Conservation (phyloP, 805 yeast species). For the Wickerhamomyces ciferrii region DNA sequence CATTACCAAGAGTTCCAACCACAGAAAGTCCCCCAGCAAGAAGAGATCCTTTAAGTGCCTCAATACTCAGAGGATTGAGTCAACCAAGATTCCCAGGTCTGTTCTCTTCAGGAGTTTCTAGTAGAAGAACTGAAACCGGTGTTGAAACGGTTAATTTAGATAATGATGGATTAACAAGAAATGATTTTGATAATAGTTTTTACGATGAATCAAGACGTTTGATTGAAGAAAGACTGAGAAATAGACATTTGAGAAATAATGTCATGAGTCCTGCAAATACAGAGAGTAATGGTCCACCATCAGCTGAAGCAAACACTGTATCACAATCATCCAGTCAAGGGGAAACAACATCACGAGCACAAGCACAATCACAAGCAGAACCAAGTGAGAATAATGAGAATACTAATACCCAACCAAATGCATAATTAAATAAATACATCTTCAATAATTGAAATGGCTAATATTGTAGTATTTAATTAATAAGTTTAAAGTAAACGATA, state of each 20-base stretch:
- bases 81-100: constrained; percentile 5
- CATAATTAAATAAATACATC: background rate
- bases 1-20: background rate
- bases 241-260: background rate
- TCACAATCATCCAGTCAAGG: background rate
- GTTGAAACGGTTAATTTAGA: constrained; percentile 16
- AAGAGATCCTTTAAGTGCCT: constrained; percentile 1
- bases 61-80: constrained; percentile 6
- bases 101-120: constrained; percentile 16
- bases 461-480: too few relatives aligned
- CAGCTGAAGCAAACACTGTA: background rate
- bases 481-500: too few relatives aligned
- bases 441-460: too few relatives aligned
- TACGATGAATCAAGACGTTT: background rate
- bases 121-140: constrained; percentile 18
- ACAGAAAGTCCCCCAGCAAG: background rate
- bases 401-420: background rate
- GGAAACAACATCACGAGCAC: background rate
- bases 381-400: background rate
- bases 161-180: background rate
- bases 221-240: background rate
- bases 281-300: background rate
- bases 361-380: background rate
- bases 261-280: background rate
- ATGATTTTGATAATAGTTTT: background rate